Evolutionary conservation across 768 basidiomycete species (phyloP).

Genomic region (Antrodiella citrinella): DNA sequence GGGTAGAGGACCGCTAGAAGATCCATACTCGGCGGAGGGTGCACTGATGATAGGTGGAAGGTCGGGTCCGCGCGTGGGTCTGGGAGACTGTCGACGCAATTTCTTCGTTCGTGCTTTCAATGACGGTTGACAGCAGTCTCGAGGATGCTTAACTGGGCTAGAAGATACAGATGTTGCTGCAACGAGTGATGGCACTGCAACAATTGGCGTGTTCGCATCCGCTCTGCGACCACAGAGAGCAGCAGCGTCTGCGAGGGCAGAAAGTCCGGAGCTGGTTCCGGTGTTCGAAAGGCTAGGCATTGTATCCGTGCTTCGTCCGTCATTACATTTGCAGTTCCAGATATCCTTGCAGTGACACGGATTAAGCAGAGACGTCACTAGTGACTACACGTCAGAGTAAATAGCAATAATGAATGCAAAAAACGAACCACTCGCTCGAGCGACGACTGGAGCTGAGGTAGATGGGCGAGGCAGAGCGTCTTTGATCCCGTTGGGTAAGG

Average conservation of each 20-base stretch:
- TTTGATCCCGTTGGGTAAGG: slow-evolving; percentile 66
- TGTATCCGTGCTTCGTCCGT: too few species aligned
- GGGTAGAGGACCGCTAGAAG: slow-evolving; percentile 20
- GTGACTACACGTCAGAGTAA: background rate
- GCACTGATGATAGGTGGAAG: slow-evolving; percentile 7
- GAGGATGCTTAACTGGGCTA: slow-evolving; percentile 2
- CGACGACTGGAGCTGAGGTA: background rate
- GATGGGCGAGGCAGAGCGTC: slow-evolving; percentile 35
- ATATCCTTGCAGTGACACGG: slow-evolving; percentile 54
- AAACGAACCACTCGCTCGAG: background rate
- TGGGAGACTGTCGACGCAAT: background rate
- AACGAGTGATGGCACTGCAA: too few species aligned
- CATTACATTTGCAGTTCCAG: slow-evolving; percentile 50
- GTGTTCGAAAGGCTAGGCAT: too few species aligned
- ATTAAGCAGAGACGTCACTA: slow-evolving; percentile 56
- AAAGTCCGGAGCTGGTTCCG: too few species aligned
- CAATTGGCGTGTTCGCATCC: background rate
- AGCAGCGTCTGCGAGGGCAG: slow-evolving; percentile 30
- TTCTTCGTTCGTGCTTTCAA: slow-evolving; percentile 2
- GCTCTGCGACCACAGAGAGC: slow-evolving; percentile 9
- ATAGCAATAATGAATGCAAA: slow-evolving; percentile 6
- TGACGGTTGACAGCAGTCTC: slow-evolving; percentile 2
- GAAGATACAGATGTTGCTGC: too few species aligned
- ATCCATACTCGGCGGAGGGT: background rate
- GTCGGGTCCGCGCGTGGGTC: slow-evolving; percentile 5